Evolutionary conservation across 116 monocot species (phyloP).

Genomic region (Posidonia oceanica): DNA sequence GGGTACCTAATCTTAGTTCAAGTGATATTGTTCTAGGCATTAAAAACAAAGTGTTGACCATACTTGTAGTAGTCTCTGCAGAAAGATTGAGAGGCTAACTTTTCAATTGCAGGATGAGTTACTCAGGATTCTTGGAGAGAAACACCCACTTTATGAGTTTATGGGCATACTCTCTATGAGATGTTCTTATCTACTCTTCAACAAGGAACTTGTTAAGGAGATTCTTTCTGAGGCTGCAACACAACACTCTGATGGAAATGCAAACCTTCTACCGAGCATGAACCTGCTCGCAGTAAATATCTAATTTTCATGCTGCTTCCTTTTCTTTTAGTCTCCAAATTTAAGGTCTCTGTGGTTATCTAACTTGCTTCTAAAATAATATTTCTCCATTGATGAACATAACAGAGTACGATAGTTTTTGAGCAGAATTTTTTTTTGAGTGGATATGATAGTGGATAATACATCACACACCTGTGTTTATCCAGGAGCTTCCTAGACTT

Average conservation of each 20-base stretch:
- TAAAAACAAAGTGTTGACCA: background rate
- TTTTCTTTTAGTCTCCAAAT: background rate
- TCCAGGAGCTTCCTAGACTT: too few relatives aligned
- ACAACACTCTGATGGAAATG: constrained; percentile 36
- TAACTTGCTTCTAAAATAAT: too few relatives aligned
- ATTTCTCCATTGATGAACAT: too few relatives aligned
- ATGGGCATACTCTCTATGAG: constrained; percentile 60
- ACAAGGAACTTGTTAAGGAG: constrained; percentile 74
- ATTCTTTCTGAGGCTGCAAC: constrained; percentile 46
- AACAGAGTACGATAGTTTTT: too few relatives aligned
- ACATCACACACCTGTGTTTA: too few relatives aligned
- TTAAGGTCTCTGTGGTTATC: too few relatives aligned
- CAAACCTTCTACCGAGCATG: constrained; percentile 61
- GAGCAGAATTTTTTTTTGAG: too few relatives aligned
- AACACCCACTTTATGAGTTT: constrained; percentile 79
- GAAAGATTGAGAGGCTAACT: background rate
- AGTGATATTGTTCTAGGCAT: background rate
- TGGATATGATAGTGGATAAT: too few relatives aligned
- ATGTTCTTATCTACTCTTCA: constrained; percentile 89
- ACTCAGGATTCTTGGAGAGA: constrained; percentile 83
- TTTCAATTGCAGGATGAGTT: constrained; percentile 65
- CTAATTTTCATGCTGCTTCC: background rate
- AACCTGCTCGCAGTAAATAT: constrained; percentile 74
- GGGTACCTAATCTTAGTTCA: constrained; percentile 32
- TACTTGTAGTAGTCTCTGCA: background rate